Base-by-base conservation (phyloP, 2,329 filamentous ascomycete genomes). In the Metarhizium sp. region DNA sequence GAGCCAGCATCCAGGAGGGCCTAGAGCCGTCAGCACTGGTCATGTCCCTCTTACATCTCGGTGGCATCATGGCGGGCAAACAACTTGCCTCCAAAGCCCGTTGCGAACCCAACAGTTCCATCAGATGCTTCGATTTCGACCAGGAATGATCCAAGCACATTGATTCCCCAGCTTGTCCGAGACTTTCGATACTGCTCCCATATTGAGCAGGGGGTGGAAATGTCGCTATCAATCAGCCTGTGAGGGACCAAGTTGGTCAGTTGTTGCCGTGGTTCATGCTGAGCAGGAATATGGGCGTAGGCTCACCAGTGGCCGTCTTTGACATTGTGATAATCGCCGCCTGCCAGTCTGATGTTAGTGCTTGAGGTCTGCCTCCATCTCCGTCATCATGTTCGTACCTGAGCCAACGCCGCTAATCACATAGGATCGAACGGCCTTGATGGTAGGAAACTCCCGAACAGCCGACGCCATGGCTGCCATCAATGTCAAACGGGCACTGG, bases 291-390 rank as follows among this genome's bases (percentile, higher is more conserved):
- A 25, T 45, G 6, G 16, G 6, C n/a, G 16, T 1, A 45, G 6
- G 52, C 75, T 61, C 71, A 86, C 84, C 84, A 87, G 65, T 87
- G 84, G 25, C 83, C 82, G 38, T 81, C 79, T 60, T 90, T 80
- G 65, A 95, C 92, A 78, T 96, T 96, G 78, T 96, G 92, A 70
- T 96, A 96, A 69, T 92, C 88, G 59, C 88, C 87, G 56, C 87
- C 87, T 72, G 72, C 18, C 10, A 30, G 11, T 16, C 18, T 18
- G 18, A 29, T 4, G 29, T 55, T 34, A 55, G 48, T 29, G 46
- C 18, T 14, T 18, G n/a, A 14, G 11, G 18, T 14, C 25, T 16
- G 18, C 1, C 13, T 34, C 34, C 16, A n/a, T 18, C 32, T n/a
- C 42, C 32, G 30, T 10, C 11, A 4, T 25, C 20, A 34, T 8